These are phyloP conservation scores for Globisporangium barbulae DNA, from an alignment of 352 stramenopile species.

Conservation along the genomic window DNA sequence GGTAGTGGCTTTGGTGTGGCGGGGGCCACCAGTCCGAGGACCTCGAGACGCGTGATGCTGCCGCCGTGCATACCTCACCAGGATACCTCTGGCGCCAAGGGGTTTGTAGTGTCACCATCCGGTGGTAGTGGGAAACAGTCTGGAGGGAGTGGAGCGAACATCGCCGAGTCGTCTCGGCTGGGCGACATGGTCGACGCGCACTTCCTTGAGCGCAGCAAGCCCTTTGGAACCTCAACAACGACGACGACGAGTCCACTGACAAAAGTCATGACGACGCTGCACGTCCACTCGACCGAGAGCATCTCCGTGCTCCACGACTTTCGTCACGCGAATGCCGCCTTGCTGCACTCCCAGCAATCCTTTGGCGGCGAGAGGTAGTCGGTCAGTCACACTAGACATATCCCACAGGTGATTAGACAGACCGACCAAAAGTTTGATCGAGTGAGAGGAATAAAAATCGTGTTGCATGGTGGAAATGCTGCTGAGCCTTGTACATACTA, in stretches of 20 bases:
- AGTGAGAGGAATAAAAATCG: conserved; percentile 12
- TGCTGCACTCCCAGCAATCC: conserved; percentile 37
- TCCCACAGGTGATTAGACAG: background rate
- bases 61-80: conserved; percentile 19
- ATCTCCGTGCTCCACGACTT: conserved; percentile 53
- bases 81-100: background rate
- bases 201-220: conserved; percentile 35
- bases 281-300: conserved; percentile 15
- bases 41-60: conserved; percentile 19
- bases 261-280: conserved; percentile 3
- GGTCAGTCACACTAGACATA: background rate
- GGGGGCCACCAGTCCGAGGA: background rate
- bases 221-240: conserved; percentile 8
- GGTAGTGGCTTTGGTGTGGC: background rate
- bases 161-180: conserved; percentile 18
- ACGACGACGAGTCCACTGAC: background rate
- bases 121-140: conserved; percentile 7
- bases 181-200: conserved; percentile 42
- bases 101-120: background rate
- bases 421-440: background rate
- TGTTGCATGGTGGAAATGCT: background rate
- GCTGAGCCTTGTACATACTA: background rate
- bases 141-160: background rate
- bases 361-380: conserved; percentile 10
- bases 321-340: conserved; percentile 32